phyloP scores from a whole-genome alignment of 2,329 filamentous ascomycete genomes.

The Beauveria medogensis region DNA sequence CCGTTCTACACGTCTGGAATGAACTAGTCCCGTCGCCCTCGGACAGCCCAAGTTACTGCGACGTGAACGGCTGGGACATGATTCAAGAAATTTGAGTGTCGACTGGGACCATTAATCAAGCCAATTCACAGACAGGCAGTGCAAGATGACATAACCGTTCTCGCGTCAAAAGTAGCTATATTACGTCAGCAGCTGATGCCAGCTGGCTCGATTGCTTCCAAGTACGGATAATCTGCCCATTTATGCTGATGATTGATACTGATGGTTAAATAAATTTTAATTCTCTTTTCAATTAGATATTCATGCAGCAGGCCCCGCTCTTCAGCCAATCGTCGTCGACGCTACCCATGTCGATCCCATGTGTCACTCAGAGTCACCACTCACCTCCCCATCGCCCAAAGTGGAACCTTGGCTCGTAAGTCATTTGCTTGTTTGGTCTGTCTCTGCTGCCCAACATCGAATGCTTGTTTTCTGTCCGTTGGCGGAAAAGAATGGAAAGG shows the following conservation, averaged over 20 bases:
- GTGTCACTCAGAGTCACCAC: neutral
- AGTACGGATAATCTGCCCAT: too few relatives aligned
- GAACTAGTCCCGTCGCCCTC: neutral
- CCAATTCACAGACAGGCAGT: too few relatives aligned
- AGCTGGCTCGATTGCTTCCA: neutral
- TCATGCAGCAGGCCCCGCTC: neutral
- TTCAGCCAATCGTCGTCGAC: neutral
- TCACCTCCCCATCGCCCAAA: neutral
- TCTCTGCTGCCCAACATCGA: slow-evolving; percentile 4
- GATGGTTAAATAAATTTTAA: neutral
- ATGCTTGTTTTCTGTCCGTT: too few relatives aligned
- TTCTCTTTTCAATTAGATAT: neutral
- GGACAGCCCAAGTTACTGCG: neutral
- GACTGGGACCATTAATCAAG: too few relatives aligned
- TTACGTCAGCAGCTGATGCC: neutral
- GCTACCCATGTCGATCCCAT: neutral
- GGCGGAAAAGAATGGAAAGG: too few relatives aligned
- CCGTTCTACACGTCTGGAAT: neutral
- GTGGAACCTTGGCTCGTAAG: neutral
- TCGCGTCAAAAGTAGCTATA: too few relatives aligned
- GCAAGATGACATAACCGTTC: too few relatives aligned
- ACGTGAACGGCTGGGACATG: too few relatives aligned
- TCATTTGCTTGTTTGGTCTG: neutral
- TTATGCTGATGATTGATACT: too few relatives aligned
- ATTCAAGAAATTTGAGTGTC: too few relatives aligned